These are phyloP conservation scores for Mytilinidion resinicola DNA, from an alignment of 495 filamentous ascomycete genomes.

Conservation along the genomic window DNA sequence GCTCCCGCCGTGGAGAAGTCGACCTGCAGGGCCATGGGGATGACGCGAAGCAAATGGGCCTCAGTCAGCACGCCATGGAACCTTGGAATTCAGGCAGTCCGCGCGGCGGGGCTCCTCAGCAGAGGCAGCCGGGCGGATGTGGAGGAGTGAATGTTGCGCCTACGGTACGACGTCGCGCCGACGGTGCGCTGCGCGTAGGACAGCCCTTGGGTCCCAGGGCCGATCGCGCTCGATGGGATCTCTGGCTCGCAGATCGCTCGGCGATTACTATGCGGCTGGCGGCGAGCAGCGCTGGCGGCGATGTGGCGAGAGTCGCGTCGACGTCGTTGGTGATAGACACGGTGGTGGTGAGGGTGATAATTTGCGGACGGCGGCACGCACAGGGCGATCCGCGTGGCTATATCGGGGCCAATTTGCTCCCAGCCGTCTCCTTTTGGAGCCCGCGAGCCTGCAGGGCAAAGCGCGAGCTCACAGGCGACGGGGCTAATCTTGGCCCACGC, in stretches of 20 bases:
- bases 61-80: slow-evolving; percentile 25
- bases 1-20: slow-evolving; percentile 21
- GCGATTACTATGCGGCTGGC: too few species aligned
- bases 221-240: too few species aligned
- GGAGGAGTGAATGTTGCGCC: slow-evolving; percentile 2
- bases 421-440: background rate
- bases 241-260: too few species aligned
- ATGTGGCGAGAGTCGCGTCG: background rate
- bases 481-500: background rate
- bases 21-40: slow-evolving; percentile 24
- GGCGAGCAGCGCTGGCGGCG: slow-evolving; percentile 3
- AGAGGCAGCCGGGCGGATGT: background rate
- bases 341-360: slow-evolving; percentile 2
- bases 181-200: too few species aligned
- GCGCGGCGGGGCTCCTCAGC: slow-evolving; percentile 11
- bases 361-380: slow-evolving; percentile 1
- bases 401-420: slow-evolving; percentile 5
- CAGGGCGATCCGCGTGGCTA: background rate
- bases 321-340: background rate
- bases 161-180: too few species aligned
- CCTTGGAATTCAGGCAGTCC: slow-evolving; percentile 14
- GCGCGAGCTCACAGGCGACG: background rate
- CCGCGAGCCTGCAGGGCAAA: background rate
- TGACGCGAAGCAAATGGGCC: background rate
- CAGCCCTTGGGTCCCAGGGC: too few species aligned